Evolutionary conservation across 805 yeast species (phyloP).

Genomic region (Suhomyces sp.): DNA sequence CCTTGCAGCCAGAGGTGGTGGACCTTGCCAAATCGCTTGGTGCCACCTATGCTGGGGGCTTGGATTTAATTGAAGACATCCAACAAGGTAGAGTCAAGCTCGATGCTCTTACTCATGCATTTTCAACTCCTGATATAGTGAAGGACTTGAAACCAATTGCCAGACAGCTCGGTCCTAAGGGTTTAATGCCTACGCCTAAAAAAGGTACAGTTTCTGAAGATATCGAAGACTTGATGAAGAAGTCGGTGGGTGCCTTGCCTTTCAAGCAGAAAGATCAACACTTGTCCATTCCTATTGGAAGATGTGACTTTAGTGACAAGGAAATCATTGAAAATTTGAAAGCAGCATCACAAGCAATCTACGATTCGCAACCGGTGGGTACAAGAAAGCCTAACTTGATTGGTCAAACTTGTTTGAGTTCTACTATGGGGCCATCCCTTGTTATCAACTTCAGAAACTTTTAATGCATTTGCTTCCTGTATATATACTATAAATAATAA

Average conservation of each 20-base stretch:
- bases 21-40: conserved; percentile 56
- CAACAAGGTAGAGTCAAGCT: conserved; percentile 46
- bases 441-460: conserved; percentile 46
- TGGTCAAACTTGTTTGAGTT: conserved; percentile 65
- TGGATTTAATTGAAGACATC: conserved; percentile 63
- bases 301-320: conserved; percentile 71
- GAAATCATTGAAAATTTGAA: conserved; percentile 70
- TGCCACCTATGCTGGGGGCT: conserved; percentile 67
- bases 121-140: conserved; percentile 81
- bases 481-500: conserved; percentile 1
- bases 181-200: conserved; percentile 83
- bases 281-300: conserved; percentile 69
- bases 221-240: conserved; percentile 48
- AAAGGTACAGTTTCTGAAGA: conserved; percentile 83
- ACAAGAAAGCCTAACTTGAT: conserved; percentile 65
- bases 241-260: conserved; percentile 64
- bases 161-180: conserved; percentile 82
- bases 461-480: conserved; percentile 12
- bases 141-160: conserved; percentile 65
- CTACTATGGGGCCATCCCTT: conserved; percentile 79
- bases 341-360: conserved; percentile 62
- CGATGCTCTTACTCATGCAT: conserved; percentile 63
- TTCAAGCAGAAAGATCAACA: conserved; percentile 70
- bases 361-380: conserved; percentile 52
- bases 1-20: conserved; percentile 51